These are phyloP conservation scores for Mycosphaerelloides madeirae DNA, from an alignment of 2,329 filamentous ascomycete species.

Conservation along the genomic window DNA sequence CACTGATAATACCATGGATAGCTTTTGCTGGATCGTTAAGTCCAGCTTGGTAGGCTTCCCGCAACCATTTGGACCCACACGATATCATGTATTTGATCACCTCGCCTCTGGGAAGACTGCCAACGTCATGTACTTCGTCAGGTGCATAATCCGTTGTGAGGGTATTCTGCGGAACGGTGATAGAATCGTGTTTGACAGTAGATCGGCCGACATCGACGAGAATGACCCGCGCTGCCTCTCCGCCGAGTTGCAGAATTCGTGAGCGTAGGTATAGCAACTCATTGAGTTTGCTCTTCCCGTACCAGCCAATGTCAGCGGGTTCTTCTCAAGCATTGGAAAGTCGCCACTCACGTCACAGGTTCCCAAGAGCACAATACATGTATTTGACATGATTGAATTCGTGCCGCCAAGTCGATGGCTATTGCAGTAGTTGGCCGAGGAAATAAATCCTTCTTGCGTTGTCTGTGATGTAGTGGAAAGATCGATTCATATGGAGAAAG, in stretches of 20 bases:
- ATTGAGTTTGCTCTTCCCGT: slow-evolving; percentile 53
- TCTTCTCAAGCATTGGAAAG: neutral
- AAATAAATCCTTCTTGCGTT: too few species aligned
- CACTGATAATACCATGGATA: slow-evolving; percentile 49
- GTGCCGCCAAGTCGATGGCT: too few species aligned
- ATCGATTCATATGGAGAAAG: too few species aligned
- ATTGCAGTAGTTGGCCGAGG: too few species aligned
- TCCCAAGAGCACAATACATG: slow-evolving; percentile 54
- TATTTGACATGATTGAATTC: too few species aligned
- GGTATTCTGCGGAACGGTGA: slow-evolving; percentile 44
- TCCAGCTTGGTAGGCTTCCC: slow-evolving; percentile 20
- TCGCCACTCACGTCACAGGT: slow-evolving; percentile 49
- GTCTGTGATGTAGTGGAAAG: too few species aligned
- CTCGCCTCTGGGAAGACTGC: slow-evolving; percentile 47
- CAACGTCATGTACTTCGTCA: slow-evolving; percentile 25
- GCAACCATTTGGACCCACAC: slow-evolving; percentile 45
- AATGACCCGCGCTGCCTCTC: slow-evolving; percentile 35
- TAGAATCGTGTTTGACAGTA: slow-evolving; percentile 39
- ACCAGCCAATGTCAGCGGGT: neutral
- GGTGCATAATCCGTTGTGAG: slow-evolving; percentile 37
- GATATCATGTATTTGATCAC: slow-evolving; percentile 54
- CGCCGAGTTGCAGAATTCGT: slow-evolving; percentile 37
- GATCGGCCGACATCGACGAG: slow-evolving; percentile 55
- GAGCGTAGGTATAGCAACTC: slow-evolving; percentile 54
- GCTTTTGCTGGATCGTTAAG: slow-evolving; percentile 16